phyloP scores from a whole-genome alignment of 345 rosid genomes.

The Arabidopsis suecica region DNA sequence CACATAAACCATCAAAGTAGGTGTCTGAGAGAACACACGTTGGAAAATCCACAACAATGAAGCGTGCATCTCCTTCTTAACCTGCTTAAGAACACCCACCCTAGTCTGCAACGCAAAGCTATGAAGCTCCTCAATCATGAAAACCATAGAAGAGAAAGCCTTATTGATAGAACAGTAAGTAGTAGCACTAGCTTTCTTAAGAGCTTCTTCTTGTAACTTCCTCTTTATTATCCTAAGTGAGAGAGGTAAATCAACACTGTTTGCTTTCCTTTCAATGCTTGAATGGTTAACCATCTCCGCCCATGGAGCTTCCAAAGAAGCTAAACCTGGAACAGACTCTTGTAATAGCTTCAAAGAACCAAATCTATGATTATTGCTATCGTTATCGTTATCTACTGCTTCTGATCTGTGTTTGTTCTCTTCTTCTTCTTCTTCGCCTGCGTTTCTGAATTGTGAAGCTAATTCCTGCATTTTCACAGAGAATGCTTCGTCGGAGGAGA shows the following conservation, averaged over 20 bases:
- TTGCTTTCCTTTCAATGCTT: slow-evolving; percentile 59
- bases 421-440: slow-evolving; percentile 27
- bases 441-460: slow-evolving; percentile 26
- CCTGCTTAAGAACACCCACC: slow-evolving; percentile 48
- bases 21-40: slow-evolving; percentile 68
- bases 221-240: slow-evolving; percentile 69
- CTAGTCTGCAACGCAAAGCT: slow-evolving; percentile 53
- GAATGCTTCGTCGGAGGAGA: slow-evolving; percentile 44
- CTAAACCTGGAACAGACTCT: slow-evolving; percentile 42
- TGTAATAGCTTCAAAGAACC: slow-evolving; percentile 29
- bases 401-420: slow-evolving; percentile 19
- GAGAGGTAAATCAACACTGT: slow-evolving; percentile 61
- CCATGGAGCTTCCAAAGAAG: slow-evolving; percentile 43
- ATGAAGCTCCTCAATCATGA: slow-evolving; percentile 74
- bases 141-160: slow-evolving; percentile 74
- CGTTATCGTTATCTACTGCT: slow-evolving; percentile 2
- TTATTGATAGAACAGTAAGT: slow-evolving; percentile 61
- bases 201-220: slow-evolving; percentile 60
- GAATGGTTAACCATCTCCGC: slow-evolving; percentile 38
- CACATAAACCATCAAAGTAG: slow-evolving; percentile 73
- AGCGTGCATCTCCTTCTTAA: slow-evolving; percentile 61
- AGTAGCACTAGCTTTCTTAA: slow-evolving; percentile 52
- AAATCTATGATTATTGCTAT: slow-evolving; percentile 8
- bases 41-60: slow-evolving; percentile 74
- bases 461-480: slow-evolving; percentile 40